These are phyloP conservation scores for Botrytis squamosa DNA, from an alignment of 2,329 filamentous ascomycete species.

Conservation along the genomic window DNA sequence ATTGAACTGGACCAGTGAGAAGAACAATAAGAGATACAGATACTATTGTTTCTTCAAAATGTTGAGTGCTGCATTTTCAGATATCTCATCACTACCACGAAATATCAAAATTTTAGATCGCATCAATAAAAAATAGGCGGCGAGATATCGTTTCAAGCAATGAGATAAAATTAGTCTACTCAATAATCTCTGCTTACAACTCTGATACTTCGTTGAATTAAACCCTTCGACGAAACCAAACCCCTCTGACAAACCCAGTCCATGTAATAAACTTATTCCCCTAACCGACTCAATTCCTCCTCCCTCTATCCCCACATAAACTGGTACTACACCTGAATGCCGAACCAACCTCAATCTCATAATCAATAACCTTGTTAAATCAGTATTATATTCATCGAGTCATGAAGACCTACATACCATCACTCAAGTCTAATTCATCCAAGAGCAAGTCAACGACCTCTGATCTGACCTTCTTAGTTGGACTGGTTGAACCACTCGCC, in stretches of 20 bases:
- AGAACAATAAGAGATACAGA: not conserved
- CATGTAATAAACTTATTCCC: not conserved
- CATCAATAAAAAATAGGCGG: not conserved
- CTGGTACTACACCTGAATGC: not conserved
- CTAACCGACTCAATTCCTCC: not conserved
- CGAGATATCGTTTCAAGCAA: not conserved
- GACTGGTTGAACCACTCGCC: conserved; percentile 6
- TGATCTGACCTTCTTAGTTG: conserved; percentile 1
- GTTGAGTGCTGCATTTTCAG: not conserved
- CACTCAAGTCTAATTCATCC: not conserved
- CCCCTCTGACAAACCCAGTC: not conserved
- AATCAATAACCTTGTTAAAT: not conserved
- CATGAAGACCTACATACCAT: not conserved
- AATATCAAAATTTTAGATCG: not conserved
- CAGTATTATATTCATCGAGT: not conserved
- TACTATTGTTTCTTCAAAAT: not conserved
- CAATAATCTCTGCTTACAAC: not conserved
- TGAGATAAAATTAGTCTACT: not conserved
- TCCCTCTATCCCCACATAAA: not conserved
- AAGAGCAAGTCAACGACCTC: not conserved
- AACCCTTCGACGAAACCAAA: not conserved
- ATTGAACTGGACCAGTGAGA: not conserved
- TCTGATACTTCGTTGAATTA: not conserved
- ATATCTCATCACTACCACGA: not conserved
- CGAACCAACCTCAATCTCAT: not conserved